Evolutionary conservation across 805 yeast species (phyloP).

Genomic region (Candida peoriensis): DNA sequence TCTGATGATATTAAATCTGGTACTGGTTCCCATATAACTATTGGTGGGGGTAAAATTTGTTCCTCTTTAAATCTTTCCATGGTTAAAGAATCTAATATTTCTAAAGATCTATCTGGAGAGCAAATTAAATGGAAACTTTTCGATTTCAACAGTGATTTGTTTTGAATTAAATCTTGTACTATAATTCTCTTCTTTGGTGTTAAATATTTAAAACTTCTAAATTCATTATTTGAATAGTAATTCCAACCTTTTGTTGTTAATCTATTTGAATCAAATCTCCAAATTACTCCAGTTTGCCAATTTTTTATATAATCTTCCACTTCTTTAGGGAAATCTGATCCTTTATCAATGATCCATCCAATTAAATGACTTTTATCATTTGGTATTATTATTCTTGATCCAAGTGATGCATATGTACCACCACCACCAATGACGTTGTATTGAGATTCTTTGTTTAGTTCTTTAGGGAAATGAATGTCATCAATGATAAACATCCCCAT

Average conservation of each 20-base stretch:
- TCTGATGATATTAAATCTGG: conserved; percentile 67
- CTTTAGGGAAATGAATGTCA: conserved; percentile 58
- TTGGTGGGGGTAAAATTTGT: conserved; percentile 19
- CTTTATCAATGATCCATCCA: conserved; percentile 76
- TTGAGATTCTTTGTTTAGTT: conserved; percentile 26
- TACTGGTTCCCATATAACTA: conserved; percentile 78
- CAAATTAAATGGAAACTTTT: conserved; percentile 67
- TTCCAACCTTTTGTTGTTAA: conserved; percentile 81
- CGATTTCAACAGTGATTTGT: conserved; percentile 34
- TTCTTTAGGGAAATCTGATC: conserved; percentile 63
- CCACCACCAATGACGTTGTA: conserved; percentile 81
- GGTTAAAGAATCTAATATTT: conserved; percentile 35
- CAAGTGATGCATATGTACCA: conserved; percentile 75
- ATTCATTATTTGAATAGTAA: conserved; percentile 44
- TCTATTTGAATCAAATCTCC: conserved; percentile 47
- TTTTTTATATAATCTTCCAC: conserved; percentile 39
- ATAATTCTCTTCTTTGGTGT: conserved; percentile 59
- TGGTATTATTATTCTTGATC: conserved; percentile 53
- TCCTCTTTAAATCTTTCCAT: conserved; percentile 6
- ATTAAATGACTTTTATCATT: conserved; percentile 34
- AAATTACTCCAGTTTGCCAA: conserved; percentile 61
- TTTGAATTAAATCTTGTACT: conserved; percentile 44
- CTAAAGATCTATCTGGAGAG: conserved; percentile 55
- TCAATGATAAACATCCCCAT: conserved; percentile 91
- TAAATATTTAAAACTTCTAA: conserved; percentile 51